Base-by-base conservation (phyloP, 176 grass and related monocot genomes). In the maize (Zea mays) region DNA sequence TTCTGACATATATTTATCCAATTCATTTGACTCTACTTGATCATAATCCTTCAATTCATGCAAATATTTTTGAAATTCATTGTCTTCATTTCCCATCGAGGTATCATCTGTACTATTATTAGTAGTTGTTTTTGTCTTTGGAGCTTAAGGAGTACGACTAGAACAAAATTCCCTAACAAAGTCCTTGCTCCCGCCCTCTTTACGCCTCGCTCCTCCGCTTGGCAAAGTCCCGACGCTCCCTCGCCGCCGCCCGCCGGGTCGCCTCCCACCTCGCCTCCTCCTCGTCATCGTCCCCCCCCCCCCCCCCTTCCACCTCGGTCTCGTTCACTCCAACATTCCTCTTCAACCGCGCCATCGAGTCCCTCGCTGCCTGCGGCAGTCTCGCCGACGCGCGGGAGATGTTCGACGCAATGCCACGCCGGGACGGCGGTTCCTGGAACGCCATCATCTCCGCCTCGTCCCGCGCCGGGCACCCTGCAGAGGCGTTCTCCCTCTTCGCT, bases 401-500 rank as follows among this genome's bases (percentile, higher is more conserved):
- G 83, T 99, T 99, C 81, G 92, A 99, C 7, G 35, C 73, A 89
- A 99, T 99, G 92, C 90, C 96, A 27, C 66, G 38, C 42, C 90
- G 87, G 70, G 90, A 95, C 38, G 96, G 96, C 21, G 96, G 96
- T 52, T 90, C 92, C 17, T 99, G 96, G 96, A 91, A 98, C 61
- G 89, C 92, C 79, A 78, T 99, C 47, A 88, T 99, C 82, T 67
- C 79, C 15, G 71, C 96, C 5, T 86, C 66, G 44, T 85, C 83
- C 73, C 83, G 83, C 14, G 46, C 62, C 0, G 74, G 77, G 13
- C 10, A 47, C 15, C 69, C 87, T 4, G 4, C 8, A 0, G 76
- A 89, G 39, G 85, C 66, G 19, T 45, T 95, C 1, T 60, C 67
- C 46, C 79, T 95, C 27, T 95, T 99, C 54, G 42, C 62, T 5